Evolutionary conservation across 2,329 filamentous ascomycete genomes (phyloP), one percentile per base, ranked within the genome.

Genomic region (Penicillium sumatraense): DNA sequence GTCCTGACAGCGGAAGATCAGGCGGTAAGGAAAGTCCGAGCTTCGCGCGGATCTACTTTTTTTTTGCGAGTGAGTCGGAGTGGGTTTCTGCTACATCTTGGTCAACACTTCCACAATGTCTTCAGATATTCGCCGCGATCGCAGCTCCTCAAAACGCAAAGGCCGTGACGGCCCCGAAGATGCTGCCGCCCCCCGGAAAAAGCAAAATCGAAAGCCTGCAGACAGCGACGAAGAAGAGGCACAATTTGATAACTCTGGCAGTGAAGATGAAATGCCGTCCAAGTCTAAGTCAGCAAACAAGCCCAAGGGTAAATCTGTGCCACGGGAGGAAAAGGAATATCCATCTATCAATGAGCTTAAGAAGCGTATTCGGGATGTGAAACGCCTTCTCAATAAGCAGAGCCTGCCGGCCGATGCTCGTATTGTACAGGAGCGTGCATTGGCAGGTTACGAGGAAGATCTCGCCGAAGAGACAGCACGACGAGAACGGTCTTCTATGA

Each of bases 341-440:
- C 67, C 69, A 2, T 75, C 75, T 13, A 61, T 81, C 51, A 80
- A 81, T 63, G 78, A 81, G 13, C 72, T 85, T 53, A 86, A 85
- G 63, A 77, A 74, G 56, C 79, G 80, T 21, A 83, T 86, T 56
- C 82, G 84, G 36, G 80, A 83, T 61, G 70, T 85, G 33, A 80
- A 76, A 57, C 80, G 84, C 8, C 73, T 84, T 0, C 77, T 86
- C 26, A 74, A 76, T 21, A 77, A 68, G 38, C 53, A 74, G 14
- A 76, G 80, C 33, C 73, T 87, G 51, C 81, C 83, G 2, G 81
- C 82, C 20, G 80, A 82, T 60, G 76, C 82, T 16, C 78, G 83
- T 29, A 75, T 85, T 31, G 78, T 84, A 55, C 83, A 85, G 61
- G 85, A 87, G 68, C 79, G 85, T 41, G 85, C 85, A 46, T 67